Percentiles rank a stretch among this genome's conserved stretches.
Conservation (phyloP, 495 filamentous ascomycete genomes). For the Pyrenula massariospora region DNA sequence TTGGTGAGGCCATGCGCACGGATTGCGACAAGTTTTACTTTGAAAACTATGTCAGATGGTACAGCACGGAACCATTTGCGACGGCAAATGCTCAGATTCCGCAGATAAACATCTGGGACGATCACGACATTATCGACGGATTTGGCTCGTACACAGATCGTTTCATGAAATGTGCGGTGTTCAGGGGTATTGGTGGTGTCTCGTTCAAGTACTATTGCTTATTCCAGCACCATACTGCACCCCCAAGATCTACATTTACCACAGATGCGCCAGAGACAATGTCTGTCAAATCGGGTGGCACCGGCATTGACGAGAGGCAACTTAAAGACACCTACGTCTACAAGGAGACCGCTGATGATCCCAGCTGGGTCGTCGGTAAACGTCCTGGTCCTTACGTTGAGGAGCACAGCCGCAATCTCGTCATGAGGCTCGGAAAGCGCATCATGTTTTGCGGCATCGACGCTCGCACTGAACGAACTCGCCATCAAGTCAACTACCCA, state of each 20-base stretch:
- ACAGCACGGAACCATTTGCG: slow-evolving; percentile 70
- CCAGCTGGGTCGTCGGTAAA: slow-evolving; percentile 68
- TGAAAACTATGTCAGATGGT: slow-evolving; percentile 84
- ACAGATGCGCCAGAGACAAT: slow-evolving; percentile 51
- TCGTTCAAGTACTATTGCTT: slow-evolving; percentile 87
- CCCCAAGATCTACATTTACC: slow-evolving; percentile 72
- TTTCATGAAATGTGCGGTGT: slow-evolving; percentile 87
- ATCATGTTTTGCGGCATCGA: slow-evolving; percentile 84
- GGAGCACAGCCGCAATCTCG: slow-evolving; percentile 69
- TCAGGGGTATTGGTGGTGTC: slow-evolving; percentile 79
- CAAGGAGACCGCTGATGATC: slow-evolving; percentile 42
- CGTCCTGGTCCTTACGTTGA: slow-evolving; percentile 70
- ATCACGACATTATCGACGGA: slow-evolving; percentile 85
- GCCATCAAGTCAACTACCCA: slow-evolving; percentile 81
- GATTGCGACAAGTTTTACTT: slow-evolving; percentile 86
- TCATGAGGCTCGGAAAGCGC: slow-evolving; percentile 68
- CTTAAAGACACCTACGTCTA: slow-evolving; percentile 57
- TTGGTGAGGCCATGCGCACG: slow-evolving; percentile 57
- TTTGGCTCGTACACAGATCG: slow-evolving; percentile 88
- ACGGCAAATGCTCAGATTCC: slow-evolving; percentile 77
- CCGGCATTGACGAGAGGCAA: slow-evolving; percentile 53
- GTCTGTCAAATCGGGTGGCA: slow-evolving; percentile 17
- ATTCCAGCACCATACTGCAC: slow-evolving; percentile 86
- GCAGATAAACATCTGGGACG: slow-evolving; percentile 92
- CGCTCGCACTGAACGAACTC: slow-evolving; percentile 82